Percentiles rank a stretch among this genome's conserved stretches.
These are phyloP conservation scores for Saccharomycopsis hybrid DNA, from an alignment of 1,139 yeast species.

Conservation along the genomic window DNA sequence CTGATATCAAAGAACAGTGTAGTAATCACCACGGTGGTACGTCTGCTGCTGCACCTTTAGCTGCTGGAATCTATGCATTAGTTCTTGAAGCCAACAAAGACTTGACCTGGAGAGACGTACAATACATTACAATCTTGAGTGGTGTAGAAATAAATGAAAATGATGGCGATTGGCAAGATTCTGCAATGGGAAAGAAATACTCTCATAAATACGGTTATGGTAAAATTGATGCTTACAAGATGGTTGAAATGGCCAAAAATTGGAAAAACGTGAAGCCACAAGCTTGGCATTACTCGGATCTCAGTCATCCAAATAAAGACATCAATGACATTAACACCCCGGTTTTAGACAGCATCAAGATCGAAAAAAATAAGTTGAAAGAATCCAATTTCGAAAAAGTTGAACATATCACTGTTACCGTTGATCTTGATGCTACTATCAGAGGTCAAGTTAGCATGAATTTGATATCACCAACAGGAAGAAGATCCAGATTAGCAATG, in stretches of 20 bases:
- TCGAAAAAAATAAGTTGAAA: slow-evolving; percentile 45
- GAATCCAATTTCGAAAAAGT: slow-evolving; percentile 58
- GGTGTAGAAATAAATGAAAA: slow-evolving; percentile 62
- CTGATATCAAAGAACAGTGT: slow-evolving; percentile 75
- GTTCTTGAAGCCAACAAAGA: slow-evolving; percentile 77
- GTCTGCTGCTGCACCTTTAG: slow-evolving; percentile 97
- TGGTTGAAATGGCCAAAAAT: slow-evolving; percentile 67
- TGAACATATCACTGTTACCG: slow-evolving; percentile 83
- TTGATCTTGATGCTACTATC: slow-evolving; percentile 55
- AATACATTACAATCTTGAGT: slow-evolving; percentile 69
- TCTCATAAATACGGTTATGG: slow-evolving; percentile 94
- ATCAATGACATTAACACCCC: slow-evolving; percentile 23
- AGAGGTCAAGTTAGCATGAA: slow-evolving; percentile 70
- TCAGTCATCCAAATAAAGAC: slow-evolving; percentile 25
- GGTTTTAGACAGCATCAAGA: slow-evolving; percentile 22
- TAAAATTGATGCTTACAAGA: slow-evolving; percentile 71
- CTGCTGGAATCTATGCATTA: slow-evolving; percentile 87
- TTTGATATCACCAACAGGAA: slow-evolving; percentile 70
- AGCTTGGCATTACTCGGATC: slow-evolving; percentile 55
- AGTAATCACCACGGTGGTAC: slow-evolving; percentile 86
- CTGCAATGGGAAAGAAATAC: slow-evolving; percentile 53
- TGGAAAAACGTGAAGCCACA: slow-evolving; percentile 91
- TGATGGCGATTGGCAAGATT: slow-evolving; percentile 66
- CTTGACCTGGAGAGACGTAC: slow-evolving; percentile 94
- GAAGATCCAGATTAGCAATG: slow-evolving; percentile 70